Percentiles rank a stretch among this genome's conserved stretches.
Conservation (phyloP, 768 basidiomycete genomes). For the Tylopilus vinaceipallidus region DNA sequence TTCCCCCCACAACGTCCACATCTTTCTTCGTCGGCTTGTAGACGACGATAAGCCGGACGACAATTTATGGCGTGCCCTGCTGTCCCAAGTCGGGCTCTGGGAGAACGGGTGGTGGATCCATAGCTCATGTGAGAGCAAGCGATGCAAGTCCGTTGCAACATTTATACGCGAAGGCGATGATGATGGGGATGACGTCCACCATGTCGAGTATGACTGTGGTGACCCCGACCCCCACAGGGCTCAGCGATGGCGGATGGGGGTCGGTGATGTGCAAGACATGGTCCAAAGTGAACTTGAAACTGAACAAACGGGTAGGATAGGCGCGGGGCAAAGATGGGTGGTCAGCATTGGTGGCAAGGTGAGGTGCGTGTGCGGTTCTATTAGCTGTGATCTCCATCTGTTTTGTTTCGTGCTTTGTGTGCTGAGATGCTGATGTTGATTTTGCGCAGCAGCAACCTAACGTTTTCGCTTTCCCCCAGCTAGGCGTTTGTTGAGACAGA, state of each 20-base stretch:
- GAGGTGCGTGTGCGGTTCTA: constrained; percentile 18
- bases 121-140: background rate
- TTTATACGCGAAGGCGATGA: background rate
- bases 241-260: background rate
- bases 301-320: constrained; percentile 7
- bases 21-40: background rate
- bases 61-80: background rate
- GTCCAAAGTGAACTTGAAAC: constrained; percentile 14
- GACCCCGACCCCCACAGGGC: too few relatives aligned
- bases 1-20: background rate
- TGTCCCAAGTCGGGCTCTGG: background rate
- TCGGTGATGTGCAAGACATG: constrained; percentile 3
- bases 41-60: background rate
- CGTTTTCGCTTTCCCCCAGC: constrained; percentile 70
- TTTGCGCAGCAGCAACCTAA: constrained; percentile 67
- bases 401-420: too few relatives aligned
- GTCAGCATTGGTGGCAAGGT: constrained; percentile 11
- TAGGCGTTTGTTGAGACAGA: constrained; percentile 78
- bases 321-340: constrained; percentile 17
- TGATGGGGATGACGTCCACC: background rate
- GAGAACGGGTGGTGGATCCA: background rate
- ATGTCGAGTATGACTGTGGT: background rate
- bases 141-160: background rate
- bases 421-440: too few relatives aligned
- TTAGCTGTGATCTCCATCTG: too few relatives aligned